Percentiles rank a stretch among this genome's conserved stretches.
Evolutionary conservation across 2,329 filamentous ascomycete species (phyloP).

Genomic region (Septoria petroselini): DNA sequence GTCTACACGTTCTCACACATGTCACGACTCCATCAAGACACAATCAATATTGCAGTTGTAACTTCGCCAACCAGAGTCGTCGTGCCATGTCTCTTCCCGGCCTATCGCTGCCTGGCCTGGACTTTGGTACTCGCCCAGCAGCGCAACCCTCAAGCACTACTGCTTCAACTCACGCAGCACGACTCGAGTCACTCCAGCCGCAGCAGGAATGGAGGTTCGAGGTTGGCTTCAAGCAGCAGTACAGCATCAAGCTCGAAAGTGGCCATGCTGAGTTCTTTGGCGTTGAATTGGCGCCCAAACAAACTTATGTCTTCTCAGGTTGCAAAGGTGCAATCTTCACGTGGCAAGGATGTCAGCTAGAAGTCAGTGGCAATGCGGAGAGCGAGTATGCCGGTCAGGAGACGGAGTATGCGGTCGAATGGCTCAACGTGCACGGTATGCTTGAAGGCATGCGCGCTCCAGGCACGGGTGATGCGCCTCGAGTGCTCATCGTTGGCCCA

Average conservation of each 20-base stretch:
- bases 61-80: neutral
- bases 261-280: constrained; percentile 93
- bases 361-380: constrained; percentile 68
- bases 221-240: constrained; percentile 36
- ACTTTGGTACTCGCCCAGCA: constrained; percentile 24
- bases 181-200: constrained; percentile 44
- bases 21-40: too few species aligned
- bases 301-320: constrained; percentile 75
- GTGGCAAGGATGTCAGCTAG: constrained; percentile 84
- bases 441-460: constrained; percentile 67
- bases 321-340: constrained; percentile 86
- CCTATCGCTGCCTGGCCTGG: constrained; percentile 44
- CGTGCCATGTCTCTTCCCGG: constrained; percentile 44
- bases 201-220: constrained; percentile 48
- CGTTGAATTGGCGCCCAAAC: constrained; percentile 80
- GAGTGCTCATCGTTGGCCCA: constrained; percentile 80
- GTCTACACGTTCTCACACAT: too few species aligned
- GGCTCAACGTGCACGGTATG: constrained; percentile 83
- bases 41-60: neutral
- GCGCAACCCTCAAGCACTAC: constrained; percentile 28
- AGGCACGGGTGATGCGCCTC: constrained; percentile 52
- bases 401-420: constrained; percentile 70
- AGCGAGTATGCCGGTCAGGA: constrained; percentile 71
- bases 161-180: constrained; percentile 26
- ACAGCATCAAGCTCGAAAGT: constrained; percentile 60